A percentile compares a stretch with the other conserved stretches of the same genome.
phyloP scores from a whole-genome alignment of 2,329 filamentous ascomycete genomes.

The Mollisiaceae sp. region DNA sequence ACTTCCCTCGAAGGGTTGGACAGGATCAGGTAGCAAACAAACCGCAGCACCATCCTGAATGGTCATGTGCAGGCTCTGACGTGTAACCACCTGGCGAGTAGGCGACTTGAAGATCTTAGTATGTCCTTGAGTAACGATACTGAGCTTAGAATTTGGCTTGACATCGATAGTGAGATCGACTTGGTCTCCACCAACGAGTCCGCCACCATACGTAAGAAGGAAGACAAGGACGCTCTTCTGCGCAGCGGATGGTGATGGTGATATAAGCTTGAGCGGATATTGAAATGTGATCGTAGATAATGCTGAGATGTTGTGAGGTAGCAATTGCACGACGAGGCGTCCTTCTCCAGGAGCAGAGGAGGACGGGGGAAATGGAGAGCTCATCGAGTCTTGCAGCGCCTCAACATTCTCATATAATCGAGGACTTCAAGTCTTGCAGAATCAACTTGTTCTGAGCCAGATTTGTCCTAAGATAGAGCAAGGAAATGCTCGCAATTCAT shows the following conservation, averaged over 20 bases:
- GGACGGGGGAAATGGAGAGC: slow-evolving; percentile 59
- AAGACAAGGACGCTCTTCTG: slow-evolving; percentile 80
- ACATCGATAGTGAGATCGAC: slow-evolving; percentile 75
- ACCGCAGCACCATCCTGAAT: slow-evolving; percentile 59
- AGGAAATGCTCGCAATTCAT: neutral
- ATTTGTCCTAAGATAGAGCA: neutral
- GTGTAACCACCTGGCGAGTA: slow-evolving; percentile 58
- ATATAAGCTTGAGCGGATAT: slow-evolving; percentile 93
- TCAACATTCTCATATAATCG: neutral
- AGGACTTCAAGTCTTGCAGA: neutral
- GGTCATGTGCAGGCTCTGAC: slow-evolving; percentile 59
- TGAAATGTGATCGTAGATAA: slow-evolving; percentile 82
- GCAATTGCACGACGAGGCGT: slow-evolving; percentile 71
- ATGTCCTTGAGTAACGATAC: slow-evolving; percentile 74
- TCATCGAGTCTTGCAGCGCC: slow-evolving; percentile 25
- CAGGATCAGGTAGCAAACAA: slow-evolving; percentile 83
- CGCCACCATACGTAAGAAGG: slow-evolving; percentile 91
- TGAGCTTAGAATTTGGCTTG: slow-evolving; percentile 67
- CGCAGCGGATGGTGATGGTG: slow-evolving; percentile 69
- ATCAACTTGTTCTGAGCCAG: neutral
- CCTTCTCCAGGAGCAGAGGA: slow-evolving; percentile 79
- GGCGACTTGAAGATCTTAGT: slow-evolving; percentile 94
- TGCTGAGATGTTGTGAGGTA: slow-evolving; percentile 73
- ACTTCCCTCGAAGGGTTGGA: slow-evolving; percentile 86
- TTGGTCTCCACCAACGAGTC: slow-evolving; percentile 85